These are phyloP conservation scores for Geosmithia morbida DNA, from an alignment of 2,329 filamentous ascomycete species.

Conservation along the genomic window DNA sequence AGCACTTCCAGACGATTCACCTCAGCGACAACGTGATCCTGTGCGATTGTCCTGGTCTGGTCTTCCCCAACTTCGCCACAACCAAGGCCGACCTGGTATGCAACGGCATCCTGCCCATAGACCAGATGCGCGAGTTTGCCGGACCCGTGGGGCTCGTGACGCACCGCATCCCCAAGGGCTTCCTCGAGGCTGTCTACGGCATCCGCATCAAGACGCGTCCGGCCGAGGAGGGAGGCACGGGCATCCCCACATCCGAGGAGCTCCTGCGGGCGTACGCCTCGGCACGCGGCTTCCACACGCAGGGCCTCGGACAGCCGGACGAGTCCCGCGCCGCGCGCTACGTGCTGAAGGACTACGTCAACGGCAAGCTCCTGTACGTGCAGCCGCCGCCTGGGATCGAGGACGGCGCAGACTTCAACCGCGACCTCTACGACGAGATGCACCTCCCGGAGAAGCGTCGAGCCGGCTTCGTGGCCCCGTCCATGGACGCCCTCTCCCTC, in stretches of 20 bases:
- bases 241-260: slow-evolving; percentile 71
- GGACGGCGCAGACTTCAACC: slow-evolving; percentile 69
- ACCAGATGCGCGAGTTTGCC: slow-evolving; percentile 86
- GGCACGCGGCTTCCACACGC: slow-evolving; percentile 81
- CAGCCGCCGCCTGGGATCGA: slow-evolving; percentile 63
- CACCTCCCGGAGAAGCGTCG: slow-evolving; percentile 75
- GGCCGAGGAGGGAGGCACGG: slow-evolving; percentile 83
- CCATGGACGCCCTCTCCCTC: slow-evolving; percentile 30
- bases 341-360: slow-evolving; percentile 94
- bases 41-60: slow-evolving; percentile 95
- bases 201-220: slow-evolving; percentile 74
- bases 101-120: slow-evolving; percentile 88
- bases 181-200: slow-evolving; percentile 87
- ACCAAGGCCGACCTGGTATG: slow-evolving; percentile 95
- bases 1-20: slow-evolving; percentile 98
- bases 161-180: slow-evolving; percentile 70
- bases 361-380: slow-evolving; percentile 84
- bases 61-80: slow-evolving; percentile 94
- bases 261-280: slow-evolving; percentile 73
- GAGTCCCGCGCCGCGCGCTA: slow-evolving; percentile 53
- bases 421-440: slow-evolving; percentile 68
- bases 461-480: slow-evolving; percentile 37
- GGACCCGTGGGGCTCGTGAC: slow-evolving; percentile 76
- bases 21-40: slow-evolving; percentile 79
- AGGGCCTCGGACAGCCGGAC: slow-evolving; percentile 31